A percentile compares a stretch with the other conserved stretches of the same genome.
Evolutionary conservation across 1,284 basidiomycete species (phyloP).

Genomic region (Trametes polyzona): DNA sequence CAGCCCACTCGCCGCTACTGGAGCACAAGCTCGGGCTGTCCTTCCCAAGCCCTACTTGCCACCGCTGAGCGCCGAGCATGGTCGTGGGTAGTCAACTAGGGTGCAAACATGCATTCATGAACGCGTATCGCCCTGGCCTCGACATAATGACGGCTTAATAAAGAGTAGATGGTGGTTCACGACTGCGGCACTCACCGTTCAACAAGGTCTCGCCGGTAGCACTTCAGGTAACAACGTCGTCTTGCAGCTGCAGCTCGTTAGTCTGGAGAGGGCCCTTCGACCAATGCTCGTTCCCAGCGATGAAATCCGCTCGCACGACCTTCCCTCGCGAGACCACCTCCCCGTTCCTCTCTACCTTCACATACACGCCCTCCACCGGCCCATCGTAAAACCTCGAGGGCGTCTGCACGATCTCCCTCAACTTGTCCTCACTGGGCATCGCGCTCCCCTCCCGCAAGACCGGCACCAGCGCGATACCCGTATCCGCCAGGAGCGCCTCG

Average conservation of each 20-base stretch:
- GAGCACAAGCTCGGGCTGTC: too few species aligned
- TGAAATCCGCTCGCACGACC: slow-evolving; percentile 65
- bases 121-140: too few species aligned
- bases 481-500: slow-evolving; percentile 39
- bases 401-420: slow-evolving; percentile 48
- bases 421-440: slow-evolving; percentile 43
- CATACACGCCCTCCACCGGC: slow-evolving; percentile 60
- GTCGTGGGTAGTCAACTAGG: too few species aligned
- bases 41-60: too few species aligned
- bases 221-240: background rate
- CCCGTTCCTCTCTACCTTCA: slow-evolving; percentile 53
- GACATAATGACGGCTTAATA: too few species aligned
- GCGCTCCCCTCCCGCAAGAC: slow-evolving; percentile 45
- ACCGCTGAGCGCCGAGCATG: too few species aligned
- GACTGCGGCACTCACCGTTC: too few species aligned
- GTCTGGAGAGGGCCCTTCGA: slow-evolving; percentile 46
- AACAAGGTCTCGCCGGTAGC: background rate
- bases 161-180: too few species aligned
- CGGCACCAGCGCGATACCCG: slow-evolving; percentile 49
- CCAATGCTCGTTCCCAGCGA: slow-evolving; percentile 70
- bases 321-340: slow-evolving; percentile 52
- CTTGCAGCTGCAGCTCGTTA: slow-evolving; percentile 35
- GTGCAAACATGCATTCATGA: too few species aligned
- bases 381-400: slow-evolving; percentile 53
- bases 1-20: too few species aligned